Evolutionary conservation across 441 rosid genomes (phyloP).

Genomic region (Adansonia madagascariensis): DNA sequence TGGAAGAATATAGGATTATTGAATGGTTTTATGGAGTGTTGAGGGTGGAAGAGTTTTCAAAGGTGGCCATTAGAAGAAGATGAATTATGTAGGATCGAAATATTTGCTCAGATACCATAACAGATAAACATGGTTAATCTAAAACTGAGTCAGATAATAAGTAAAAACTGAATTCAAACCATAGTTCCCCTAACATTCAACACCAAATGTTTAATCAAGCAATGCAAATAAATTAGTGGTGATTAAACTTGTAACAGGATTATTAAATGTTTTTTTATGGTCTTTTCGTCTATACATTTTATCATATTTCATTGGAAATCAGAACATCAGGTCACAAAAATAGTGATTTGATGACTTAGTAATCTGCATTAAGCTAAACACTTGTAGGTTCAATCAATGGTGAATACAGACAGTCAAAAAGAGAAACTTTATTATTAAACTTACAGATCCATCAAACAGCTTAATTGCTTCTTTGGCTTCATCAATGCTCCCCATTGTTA

Average conservation of each 20-base stretch:
- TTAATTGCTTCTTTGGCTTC: slow-evolving; percentile 87
- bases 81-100: background rate
- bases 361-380: slow-evolving; percentile 12
- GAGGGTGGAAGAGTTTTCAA: background rate
- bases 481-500: slow-evolving; percentile 71
- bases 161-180: background rate
- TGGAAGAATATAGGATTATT: background rate
- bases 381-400: background rate
- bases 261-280: background rate
- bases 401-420: background rate
- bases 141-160: background rate
- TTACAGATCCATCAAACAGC: slow-evolving; percentile 78
- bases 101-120: no score
- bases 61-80: background rate
- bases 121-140: no score
- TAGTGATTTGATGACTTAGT: background rate
- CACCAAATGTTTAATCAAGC: background rate
- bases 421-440: slow-evolving; percentile 30
- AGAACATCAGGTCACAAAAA: background rate
- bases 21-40: background rate
- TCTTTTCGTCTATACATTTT: slow-evolving; percentile 6
- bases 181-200: background rate
- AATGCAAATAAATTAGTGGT: background rate
- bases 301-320: background rate
- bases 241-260: background rate